A percentile compares a stretch with the other conserved stretches of the same genome.
These are phyloP conservation scores for Casuarina equisetifolia DNA, from an alignment of 306 rosid species.

Conservation along the genomic window DNA sequence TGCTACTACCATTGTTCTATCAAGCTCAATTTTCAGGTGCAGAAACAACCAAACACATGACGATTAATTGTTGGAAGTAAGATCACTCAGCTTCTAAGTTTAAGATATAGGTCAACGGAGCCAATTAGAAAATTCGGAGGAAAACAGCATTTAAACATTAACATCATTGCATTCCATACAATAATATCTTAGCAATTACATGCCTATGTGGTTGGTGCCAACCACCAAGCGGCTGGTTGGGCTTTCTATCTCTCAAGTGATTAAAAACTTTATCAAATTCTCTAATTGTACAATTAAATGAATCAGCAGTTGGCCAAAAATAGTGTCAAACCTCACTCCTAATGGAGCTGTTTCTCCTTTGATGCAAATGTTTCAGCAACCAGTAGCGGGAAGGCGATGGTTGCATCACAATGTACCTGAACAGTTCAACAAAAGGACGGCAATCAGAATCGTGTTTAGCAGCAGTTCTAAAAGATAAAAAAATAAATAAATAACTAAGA, in stretches of 20 bases:
- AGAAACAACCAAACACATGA: too few species aligned
- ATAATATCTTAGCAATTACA: too few species aligned
- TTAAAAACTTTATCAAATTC: constrained; percentile 13
- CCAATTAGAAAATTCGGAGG: too few species aligned
- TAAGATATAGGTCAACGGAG: too few species aligned
- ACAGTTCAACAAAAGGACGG: constrained; percentile 11
- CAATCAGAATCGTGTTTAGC: not conserved
- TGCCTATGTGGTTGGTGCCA: not conserved
- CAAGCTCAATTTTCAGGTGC: too few species aligned
- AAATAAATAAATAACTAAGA: not conserved
- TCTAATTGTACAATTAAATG: not conserved
- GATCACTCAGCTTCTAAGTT: too few species aligned
- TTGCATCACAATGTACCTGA: constrained; percentile 90
- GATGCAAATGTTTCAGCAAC: constrained; percentile 79
- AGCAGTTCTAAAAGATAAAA: not conserved
- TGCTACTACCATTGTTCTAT: too few species aligned
- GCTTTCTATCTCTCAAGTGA: not conserved
- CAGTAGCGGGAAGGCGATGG: constrained; percentile 75
- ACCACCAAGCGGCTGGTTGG: not conserved
- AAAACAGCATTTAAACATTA: too few species aligned
- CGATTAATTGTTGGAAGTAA: too few species aligned
- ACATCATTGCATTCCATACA: too few species aligned
- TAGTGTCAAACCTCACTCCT: constrained; percentile 11
- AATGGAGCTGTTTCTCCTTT: constrained; percentile 33
- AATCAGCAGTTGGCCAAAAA: constrained; percentile 8